Conservation (phyloP, 2,329 filamentous ascomycete genomes). For the Plenodomus tracheiphilus region DNA sequence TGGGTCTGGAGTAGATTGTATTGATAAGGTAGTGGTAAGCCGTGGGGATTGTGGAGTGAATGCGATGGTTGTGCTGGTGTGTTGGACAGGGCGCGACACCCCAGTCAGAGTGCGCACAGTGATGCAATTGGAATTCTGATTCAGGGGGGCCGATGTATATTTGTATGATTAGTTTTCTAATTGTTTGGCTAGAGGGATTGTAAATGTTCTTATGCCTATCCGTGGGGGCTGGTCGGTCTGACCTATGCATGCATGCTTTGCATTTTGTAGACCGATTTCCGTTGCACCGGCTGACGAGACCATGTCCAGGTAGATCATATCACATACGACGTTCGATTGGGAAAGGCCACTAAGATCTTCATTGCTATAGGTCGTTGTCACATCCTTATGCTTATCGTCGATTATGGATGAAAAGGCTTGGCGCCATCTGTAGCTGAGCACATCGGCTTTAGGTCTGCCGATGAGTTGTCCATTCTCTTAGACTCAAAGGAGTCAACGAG, state of each 20-base stretch:
- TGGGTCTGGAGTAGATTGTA: background rate
- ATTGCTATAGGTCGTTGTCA: background rate
- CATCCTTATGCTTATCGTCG: background rate
- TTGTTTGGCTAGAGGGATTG: too few relatives aligned
- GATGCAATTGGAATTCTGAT: too few relatives aligned
- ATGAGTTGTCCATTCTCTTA: background rate
- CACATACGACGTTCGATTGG: background rate
- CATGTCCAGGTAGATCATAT: background rate
- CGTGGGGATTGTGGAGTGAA: background rate
- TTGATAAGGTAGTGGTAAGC: too few relatives aligned
- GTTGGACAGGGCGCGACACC: too few relatives aligned
- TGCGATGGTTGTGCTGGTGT: background rate
- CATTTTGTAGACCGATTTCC: background rate
- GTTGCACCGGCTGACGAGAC: background rate
- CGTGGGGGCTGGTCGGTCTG: background rate
- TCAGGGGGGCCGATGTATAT: too few relatives aligned
- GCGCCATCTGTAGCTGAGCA: background rate
- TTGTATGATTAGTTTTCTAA: too few relatives aligned
- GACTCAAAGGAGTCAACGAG: background rate
- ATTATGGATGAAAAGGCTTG: too few relatives aligned
- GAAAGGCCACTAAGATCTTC: background rate
- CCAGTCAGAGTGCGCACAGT: too few relatives aligned
- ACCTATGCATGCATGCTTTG: background rate
- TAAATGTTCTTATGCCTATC: too few relatives aligned
- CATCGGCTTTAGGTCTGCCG: background rate